Evolutionary conservation across 2,329 filamentous ascomycete species (phyloP).

Genomic region (Cercospora sp.): DNA sequence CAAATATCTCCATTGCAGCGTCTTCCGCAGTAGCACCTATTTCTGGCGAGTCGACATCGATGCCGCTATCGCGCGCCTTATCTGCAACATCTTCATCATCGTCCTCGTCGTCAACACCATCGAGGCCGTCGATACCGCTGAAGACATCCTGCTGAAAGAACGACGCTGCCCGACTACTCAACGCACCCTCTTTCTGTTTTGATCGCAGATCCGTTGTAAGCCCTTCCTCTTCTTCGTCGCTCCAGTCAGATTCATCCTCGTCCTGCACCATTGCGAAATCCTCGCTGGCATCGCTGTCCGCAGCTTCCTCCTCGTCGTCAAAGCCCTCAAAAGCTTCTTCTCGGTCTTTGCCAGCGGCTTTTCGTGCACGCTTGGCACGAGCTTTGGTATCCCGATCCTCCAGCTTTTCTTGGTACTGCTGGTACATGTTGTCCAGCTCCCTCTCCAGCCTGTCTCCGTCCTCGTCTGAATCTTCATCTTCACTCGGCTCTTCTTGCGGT

Average conservation of each 20-base stretch:
- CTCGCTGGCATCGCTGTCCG: slow-evolving; percentile 47
- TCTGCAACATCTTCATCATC: slow-evolving; percentile 40
- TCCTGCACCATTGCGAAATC: slow-evolving; percentile 56
- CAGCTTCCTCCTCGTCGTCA: slow-evolving; percentile 58
- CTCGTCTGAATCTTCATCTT: slow-evolving; percentile 68
- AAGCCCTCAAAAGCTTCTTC: slow-evolving; percentile 94
- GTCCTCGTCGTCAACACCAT: slow-evolving; percentile 38
- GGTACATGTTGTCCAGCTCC: slow-evolving; percentile 85
- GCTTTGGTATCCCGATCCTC: slow-evolving; percentile 81
- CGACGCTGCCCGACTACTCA: slow-evolving; percentile 81
- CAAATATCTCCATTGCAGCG: slow-evolving; percentile 20
- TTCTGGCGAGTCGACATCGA: slow-evolving; percentile 40
- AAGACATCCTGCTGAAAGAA: slow-evolving; percentile 98
- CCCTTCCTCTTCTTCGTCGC: slow-evolving; percentile 45
- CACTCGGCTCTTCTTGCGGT: slow-evolving; percentile 46
- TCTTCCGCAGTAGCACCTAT: slow-evolving; percentile 29
- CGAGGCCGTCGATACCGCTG: slow-evolving; percentile 70
- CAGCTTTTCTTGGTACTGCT: slow-evolving; percentile 77
- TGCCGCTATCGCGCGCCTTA: slow-evolving; percentile 48
- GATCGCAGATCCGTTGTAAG: slow-evolving; percentile 63
- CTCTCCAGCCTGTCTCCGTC: slow-evolving; percentile 80
- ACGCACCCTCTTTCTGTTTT: slow-evolving; percentile 49
- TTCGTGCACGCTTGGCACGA: slow-evolving; percentile 82
- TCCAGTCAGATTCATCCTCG: slow-evolving; percentile 62
- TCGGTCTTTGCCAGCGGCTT: slow-evolving; percentile 60